Evolutionary conservation across 805 yeast species (phyloP), one percentile per base, ranked within the genome.

Genomic region (Schwanniomyces vanrijiae): DNA sequence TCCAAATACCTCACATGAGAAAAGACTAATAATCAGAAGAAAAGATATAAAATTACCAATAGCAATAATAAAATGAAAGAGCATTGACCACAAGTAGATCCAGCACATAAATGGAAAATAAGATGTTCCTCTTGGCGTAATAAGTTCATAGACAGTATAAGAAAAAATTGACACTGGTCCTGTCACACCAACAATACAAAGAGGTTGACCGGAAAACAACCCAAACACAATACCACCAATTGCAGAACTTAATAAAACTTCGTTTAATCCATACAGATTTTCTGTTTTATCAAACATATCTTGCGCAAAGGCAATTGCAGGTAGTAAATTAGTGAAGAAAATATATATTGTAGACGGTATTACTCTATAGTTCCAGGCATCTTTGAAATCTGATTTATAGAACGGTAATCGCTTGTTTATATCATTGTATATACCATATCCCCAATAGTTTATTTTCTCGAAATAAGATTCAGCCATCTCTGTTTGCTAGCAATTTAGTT

Each of bases 101-200:
- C 98, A 94, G 61, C 92, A 85, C 96, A 94, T 91, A 64, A 92
- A 92, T 14, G 91, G 90, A 67, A 92, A 90, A 62, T 80, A 90
- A 7, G 78, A 76, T 0, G 77, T 69, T 7, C 75, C 77, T 49
- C 76, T 61, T 0, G 88, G 84, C 19, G 61, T 67, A 31, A 88
- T 76, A 42, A 88, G 75, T 49, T 85, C 86, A 60, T 84, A 88
- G 0, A 94, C 91, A 0, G 98, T 94, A 58, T 90, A 90, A 59
- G 88, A 88, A 76, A 94, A 92, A 50, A 92, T 91, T 1, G 96
- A 71, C 13, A 94, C 85, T 0, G 99, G 99, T 0, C 98, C 99
- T 0, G 98, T 94, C 4, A 92, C 97, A 3, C 99, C 99, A 7
- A 94, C 98, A 21, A 92, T 88, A 58, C 96, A 88, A 22, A 94